Conservation (phyloP, 805 yeast species). For the Pichia scutulata region DNA sequence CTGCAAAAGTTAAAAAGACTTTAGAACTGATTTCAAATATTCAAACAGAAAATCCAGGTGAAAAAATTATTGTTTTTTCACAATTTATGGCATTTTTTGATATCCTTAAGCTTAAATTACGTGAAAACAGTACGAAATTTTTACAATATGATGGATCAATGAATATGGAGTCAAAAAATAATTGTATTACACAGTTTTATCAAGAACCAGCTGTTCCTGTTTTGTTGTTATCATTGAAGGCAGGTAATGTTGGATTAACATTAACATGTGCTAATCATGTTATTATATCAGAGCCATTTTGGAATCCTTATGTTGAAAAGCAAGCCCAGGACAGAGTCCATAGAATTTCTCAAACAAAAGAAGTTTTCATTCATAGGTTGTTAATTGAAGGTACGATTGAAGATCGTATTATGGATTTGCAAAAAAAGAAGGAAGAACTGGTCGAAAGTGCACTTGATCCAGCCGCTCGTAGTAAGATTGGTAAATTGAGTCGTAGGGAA, state of each 20-base stretch:
- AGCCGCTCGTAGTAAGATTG: slow-evolving; percentile 54
- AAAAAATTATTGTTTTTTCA: slow-evolving; percentile 77
- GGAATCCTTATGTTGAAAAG: slow-evolving; percentile 97
- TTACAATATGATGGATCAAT: slow-evolving; percentile 78
- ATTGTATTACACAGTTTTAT: slow-evolving; percentile 57
- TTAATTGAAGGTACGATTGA: slow-evolving; percentile 72
- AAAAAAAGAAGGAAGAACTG: slow-evolving; percentile 65
- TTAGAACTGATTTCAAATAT: slow-evolving; percentile 50
- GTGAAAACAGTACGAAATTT: slow-evolving; percentile 37
- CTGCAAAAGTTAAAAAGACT: slow-evolving; percentile 65
- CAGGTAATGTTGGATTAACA: slow-evolving; percentile 94
- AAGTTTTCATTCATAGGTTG: slow-evolving; percentile 70
- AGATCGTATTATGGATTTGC: slow-evolving; percentile 79
- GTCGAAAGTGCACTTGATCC: slow-evolving; percentile 83
- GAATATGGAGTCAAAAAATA: slow-evolving; percentile 60
- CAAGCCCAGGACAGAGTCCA: slow-evolving; percentile 97
- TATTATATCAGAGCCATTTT: slow-evolving; percentile 86
- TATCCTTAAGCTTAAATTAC: slow-evolving; percentile 47
- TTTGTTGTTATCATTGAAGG: slow-evolving; percentile 75
- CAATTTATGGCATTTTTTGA: slow-evolving; percentile 80
- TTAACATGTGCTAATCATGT: slow-evolving; percentile 93
- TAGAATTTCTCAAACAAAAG: slow-evolving; percentile 81
- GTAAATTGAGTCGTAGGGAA: slow-evolving; percentile 58
- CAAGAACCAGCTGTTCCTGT: slow-evolving; percentile 43
- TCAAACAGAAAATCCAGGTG: slow-evolving; percentile 42